Evolutionary conservation across 2,329 filamentous ascomycete genomes (phyloP).

Genomic region (Kalmusia sp.): DNA sequence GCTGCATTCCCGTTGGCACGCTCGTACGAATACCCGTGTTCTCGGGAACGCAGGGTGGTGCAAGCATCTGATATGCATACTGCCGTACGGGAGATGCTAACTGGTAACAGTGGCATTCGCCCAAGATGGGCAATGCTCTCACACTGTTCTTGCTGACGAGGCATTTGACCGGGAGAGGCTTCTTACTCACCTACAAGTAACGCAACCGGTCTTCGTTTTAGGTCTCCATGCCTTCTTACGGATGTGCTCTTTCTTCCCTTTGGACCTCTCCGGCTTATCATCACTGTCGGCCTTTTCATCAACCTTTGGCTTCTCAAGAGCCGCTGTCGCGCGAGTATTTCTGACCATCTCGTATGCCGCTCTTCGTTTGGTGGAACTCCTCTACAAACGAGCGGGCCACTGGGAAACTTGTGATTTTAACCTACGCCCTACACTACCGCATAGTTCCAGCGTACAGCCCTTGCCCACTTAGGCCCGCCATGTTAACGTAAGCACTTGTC

Average conservation of each 20-base stretch:
- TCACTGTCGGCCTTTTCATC: background rate
- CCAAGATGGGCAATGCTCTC: background rate
- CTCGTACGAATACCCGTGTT: background rate
- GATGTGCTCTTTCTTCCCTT: conserved; percentile 13
- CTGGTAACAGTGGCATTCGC: background rate
- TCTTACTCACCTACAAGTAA: conserved; percentile 26
- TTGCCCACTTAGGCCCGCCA: background rate
- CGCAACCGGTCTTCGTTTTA: conserved; percentile 27
- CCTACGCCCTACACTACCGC: background rate
- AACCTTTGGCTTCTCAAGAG: background rate
- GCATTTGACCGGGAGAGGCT: background rate
- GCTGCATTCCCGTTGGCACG: too few relatives aligned
- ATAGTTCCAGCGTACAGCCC: background rate
- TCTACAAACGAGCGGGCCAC: conserved; percentile 10
- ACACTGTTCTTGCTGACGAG: background rate
- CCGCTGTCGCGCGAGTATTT: conserved; percentile 1
- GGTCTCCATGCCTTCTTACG: conserved; percentile 24
- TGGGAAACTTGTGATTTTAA: conserved; percentile 5
- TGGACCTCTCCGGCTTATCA: background rate
- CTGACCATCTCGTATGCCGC: conserved; percentile 2
- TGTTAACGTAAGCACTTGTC: conserved; percentile 1
- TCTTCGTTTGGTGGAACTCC: background rate
- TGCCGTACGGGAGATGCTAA: background rate
- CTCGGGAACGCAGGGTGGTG: background rate
- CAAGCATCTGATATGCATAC: background rate